Evolutionary conservation across 495 filamentous ascomycete genomes (phyloP), one percentile per base, ranked within the genome.

Genomic region (Xylaria venustula): DNA sequence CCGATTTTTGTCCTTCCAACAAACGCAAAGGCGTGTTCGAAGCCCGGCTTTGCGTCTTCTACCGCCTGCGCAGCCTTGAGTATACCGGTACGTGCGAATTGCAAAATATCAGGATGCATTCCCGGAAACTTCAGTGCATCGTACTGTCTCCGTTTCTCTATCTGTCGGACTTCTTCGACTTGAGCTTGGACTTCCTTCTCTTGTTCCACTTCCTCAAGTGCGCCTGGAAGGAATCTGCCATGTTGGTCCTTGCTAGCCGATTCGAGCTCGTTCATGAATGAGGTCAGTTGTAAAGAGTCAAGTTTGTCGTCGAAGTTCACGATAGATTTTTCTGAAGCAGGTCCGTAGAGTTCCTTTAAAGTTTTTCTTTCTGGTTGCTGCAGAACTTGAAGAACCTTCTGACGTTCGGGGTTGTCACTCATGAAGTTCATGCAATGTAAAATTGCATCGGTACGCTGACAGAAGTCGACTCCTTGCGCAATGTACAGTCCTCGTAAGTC

Each of bases 401-500:
- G 51, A 0, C 69, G 64, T 0, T 70, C 51, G 5, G 19, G 44
- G 0, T 11, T 1, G 17, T 70, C 20, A 3, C 49, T 54, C 2
- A 72, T 51, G 11, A 64, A 69, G 6, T 65, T 49, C 0, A 59
- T 59, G 36, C 71, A 61, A n/a, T 60, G 55, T 44, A 65, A 62
- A 3, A 64, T 63, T 1, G 72, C 63, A 20, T 77, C 68, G 0
- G 71, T 72, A 2, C 77, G 73, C 2, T 70, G 70, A 54, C 83
- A 85, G 60, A 83, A 88, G 57, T 87, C 81, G 8, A 70, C 67
- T 0, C 84, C 86, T 64, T 88, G 85, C 0, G 83, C 74, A 34
- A 78, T 75, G 47, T 83, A 87, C 0, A 88, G 72, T 0, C 81
- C 73, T 45, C 82, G 79, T 0, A 86, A 52, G 20, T 86, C 80